Evolutionary conservation across 2,329 filamentous ascomycete species (phyloP).

Genomic region (Celoporthe dispersa): DNA sequence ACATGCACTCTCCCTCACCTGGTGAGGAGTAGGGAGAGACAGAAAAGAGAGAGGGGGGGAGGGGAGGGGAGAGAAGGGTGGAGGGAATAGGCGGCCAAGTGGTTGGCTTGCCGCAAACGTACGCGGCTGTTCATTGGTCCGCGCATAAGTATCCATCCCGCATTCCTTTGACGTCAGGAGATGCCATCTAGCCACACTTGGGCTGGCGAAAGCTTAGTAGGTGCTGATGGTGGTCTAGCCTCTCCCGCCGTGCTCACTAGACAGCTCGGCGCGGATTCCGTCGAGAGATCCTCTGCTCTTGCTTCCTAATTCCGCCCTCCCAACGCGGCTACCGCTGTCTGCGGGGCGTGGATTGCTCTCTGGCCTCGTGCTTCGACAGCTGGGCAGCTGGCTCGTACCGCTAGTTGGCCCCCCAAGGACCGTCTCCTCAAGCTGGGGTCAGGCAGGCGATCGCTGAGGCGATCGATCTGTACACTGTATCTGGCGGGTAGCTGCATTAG

Average conservation of each 20-base stretch:
- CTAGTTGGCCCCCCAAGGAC: slow-evolving; percentile 6
- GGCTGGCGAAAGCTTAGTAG: background rate
- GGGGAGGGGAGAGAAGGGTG: slow-evolving; percentile 3
- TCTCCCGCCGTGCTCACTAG: background rate
- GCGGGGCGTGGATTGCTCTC: background rate
- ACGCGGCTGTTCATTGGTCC: slow-evolving; percentile 2
- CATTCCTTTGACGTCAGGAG: slow-evolving; percentile 15
- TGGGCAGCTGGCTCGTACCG: background rate
- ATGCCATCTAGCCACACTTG: slow-evolving; percentile 3
- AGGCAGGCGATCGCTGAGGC: background rate
- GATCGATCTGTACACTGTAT: slow-evolving; percentile 23
- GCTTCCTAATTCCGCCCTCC: slow-evolving; percentile 3
- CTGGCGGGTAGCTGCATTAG: slow-evolving; percentile 31
- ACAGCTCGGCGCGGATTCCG: background rate
- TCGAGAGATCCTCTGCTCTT: background rate
- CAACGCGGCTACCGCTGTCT: background rate
- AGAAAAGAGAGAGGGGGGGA: no score
- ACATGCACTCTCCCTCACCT: slow-evolving; percentile 5
- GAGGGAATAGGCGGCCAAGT: background rate
- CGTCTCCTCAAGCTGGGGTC: slow-evolving; percentile 1
- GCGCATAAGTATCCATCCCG: slow-evolving; percentile 7
- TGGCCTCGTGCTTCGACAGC: background rate
- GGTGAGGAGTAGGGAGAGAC: background rate
- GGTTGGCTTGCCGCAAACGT: slow-evolving; percentile 13
- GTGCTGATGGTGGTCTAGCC: background rate